Evolutionary conservation across 768 basidiomycete genomes (phyloP).

Genomic region (Suillus lakei): DNA sequence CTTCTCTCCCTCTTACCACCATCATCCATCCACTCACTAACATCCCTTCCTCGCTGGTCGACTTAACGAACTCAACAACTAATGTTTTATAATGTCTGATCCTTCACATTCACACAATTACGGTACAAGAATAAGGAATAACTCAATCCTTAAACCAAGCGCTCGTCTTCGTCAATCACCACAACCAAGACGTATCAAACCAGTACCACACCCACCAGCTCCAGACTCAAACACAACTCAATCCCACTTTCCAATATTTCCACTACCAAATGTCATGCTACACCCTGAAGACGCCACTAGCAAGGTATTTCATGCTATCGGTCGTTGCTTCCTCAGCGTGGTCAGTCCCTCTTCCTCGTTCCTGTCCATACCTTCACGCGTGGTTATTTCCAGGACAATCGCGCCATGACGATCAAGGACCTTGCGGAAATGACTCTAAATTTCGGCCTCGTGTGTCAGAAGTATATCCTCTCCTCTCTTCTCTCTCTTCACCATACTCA

Average conservation of each 20-base stretch:
- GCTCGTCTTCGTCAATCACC: constrained; percentile 54
- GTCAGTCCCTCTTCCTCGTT: constrained; percentile 45
- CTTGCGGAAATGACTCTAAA: constrained; percentile 71
- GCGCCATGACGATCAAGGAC: constrained; percentile 87
- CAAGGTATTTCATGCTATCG: constrained; percentile 77
- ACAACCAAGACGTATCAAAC: constrained; percentile 38
- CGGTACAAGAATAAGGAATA: constrained; percentile 59
- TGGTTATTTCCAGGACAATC: constrained; percentile 63
- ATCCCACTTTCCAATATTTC: constrained; percentile 48
- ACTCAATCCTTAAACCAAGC: constrained; percentile 55
- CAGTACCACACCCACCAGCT: constrained; percentile 28
- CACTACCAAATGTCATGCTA: constrained; percentile 65
- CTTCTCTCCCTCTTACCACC: constrained; percentile 2
- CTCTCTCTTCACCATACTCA: constrained; percentile 19
- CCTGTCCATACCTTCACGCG: constrained; percentile 15
- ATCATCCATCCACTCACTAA: neutral
- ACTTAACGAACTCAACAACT: neutral
- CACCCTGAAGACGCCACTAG: constrained; percentile 75
- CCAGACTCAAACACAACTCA: constrained; percentile 21
- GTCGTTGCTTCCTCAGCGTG: constrained; percentile 73
- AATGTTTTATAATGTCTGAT: constrained; percentile 14
- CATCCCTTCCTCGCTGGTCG: neutral
- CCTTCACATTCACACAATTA: constrained; percentile 47
- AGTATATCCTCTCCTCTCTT: constrained; percentile 51
- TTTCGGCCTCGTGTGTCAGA: constrained; percentile 74